A percentile compares a stretch with the other conserved stretches of the same genome.
These are phyloP conservation scores for Quercus cerris DNA, from an alignment of 306 rosid genomes.

Conservation along the genomic window DNA sequence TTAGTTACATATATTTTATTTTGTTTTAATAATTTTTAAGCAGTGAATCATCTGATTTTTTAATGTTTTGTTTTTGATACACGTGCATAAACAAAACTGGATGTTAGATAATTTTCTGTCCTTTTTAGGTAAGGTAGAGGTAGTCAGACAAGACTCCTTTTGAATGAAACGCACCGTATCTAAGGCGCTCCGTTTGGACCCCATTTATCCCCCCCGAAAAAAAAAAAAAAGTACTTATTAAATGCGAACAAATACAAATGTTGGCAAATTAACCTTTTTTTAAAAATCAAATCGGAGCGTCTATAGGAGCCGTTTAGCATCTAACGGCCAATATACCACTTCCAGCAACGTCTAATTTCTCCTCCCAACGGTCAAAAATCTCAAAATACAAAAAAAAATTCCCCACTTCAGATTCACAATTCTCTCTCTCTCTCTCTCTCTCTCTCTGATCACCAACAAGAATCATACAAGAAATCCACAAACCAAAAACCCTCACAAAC, in stretches of 20 bases:
- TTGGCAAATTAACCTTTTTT: conserved; percentile 3
- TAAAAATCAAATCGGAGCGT: conserved; percentile 52
- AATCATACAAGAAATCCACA: conserved; percentile 11
- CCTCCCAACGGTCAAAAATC: conserved; percentile 62
- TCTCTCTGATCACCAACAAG: neutral
- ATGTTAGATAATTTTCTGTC: too few species aligned
- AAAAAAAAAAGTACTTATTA: neutral
- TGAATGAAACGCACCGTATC: too few species aligned
- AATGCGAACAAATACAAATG: neutral
- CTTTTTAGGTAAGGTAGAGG: too few species aligned
- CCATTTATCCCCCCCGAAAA: neutral
- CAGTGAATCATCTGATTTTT: too few species aligned
- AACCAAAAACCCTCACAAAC: neutral
- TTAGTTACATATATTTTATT: too few species aligned
- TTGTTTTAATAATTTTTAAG: too few species aligned
- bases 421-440: neutral
- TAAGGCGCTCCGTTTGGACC: neutral
- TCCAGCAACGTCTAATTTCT: conserved; percentile 31
- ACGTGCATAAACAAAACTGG: too few species aligned
- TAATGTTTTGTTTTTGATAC: too few species aligned
- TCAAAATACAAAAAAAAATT: conserved; percentile 32
- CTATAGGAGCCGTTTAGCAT: conserved; percentile 45
- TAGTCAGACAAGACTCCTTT: too few species aligned
- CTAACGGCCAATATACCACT: conserved; percentile 36
- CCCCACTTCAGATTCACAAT: neutral